phyloP scores from a whole-genome alignment of 345 rosid genomes.

The Microthlaspi erraticum region DNA sequence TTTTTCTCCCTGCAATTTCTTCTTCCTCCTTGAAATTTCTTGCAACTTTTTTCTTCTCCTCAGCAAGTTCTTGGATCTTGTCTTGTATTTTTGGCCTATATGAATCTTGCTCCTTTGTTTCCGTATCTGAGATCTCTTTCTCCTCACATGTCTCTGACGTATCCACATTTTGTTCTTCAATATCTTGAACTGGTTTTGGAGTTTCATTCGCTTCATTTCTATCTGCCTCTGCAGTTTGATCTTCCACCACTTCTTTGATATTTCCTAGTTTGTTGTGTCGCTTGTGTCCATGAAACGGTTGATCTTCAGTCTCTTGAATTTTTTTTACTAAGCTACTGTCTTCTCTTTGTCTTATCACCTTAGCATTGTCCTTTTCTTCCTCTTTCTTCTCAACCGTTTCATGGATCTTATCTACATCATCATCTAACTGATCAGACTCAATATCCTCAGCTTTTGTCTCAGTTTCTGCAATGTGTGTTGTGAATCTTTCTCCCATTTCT shows the following conservation, averaged over 20 bases:
- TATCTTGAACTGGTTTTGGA: slow-evolving; percentile 19
- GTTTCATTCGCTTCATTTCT: background rate
- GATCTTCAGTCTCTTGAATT: slow-evolving; percentile 25
- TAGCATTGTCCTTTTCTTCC: slow-evolving; percentile 5
- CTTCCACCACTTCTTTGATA: slow-evolving; percentile 14
- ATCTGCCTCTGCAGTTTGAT: slow-evolving; percentile 15
- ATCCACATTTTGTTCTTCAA: slow-evolving; percentile 10
- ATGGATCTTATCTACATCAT: background rate
- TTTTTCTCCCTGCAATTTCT: slow-evolving; percentile 7
- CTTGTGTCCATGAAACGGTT: slow-evolving; percentile 12
- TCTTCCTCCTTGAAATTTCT: slow-evolving; percentile 18
- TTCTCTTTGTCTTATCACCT: background rate
- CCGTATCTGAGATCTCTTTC: background rate
- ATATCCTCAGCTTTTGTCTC: background rate
- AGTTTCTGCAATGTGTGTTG: slow-evolving; percentile 15
- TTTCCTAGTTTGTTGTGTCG: background rate
- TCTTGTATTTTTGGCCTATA: slow-evolving; percentile 21
- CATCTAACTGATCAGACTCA: background rate
- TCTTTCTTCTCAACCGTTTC: slow-evolving; percentile 22
- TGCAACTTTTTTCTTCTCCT: background rate
- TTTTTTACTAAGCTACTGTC: slow-evolving; percentile 5
- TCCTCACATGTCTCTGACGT: background rate
- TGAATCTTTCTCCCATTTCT: background rate
- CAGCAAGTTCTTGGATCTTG: slow-evolving; percentile 9
- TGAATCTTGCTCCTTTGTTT: slow-evolving; percentile 22